phyloP scores from a whole-genome alignment of 352 stramenopile genomes.

The Phytopythium montanum region DNA sequence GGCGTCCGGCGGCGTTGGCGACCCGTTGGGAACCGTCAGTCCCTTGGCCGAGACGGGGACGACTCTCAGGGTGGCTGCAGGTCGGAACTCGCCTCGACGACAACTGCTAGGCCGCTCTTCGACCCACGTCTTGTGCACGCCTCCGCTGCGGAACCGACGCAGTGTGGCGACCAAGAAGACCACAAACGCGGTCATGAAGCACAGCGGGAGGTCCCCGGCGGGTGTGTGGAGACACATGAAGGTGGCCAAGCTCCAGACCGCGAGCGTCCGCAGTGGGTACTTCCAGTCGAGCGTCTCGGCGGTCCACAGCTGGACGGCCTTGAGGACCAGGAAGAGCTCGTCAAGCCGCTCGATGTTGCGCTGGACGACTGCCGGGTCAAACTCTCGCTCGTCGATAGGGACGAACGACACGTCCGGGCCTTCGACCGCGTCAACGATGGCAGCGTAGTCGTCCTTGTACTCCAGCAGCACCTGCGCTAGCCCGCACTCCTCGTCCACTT shows the following conservation, averaged over 20 bases:
- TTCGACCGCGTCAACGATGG: conserved; percentile 14
- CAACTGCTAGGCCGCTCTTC: conserved; percentile 11
- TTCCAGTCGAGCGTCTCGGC: conserved; percentile 34
- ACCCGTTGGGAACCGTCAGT: conserved; percentile 1
- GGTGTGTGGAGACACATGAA: conserved; percentile 14
- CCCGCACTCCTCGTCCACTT: conserved; percentile 27
- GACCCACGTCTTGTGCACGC: conserved; percentile 27
- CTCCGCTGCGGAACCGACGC: conserved; percentile 11
- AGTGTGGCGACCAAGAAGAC: conserved; percentile 16
- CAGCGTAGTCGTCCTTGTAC: conserved; percentile 23
- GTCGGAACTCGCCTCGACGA: conserved; percentile 22
- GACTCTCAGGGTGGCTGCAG: conserved; percentile 27
- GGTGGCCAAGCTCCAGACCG: conserved; percentile 19
- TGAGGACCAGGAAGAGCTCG: conserved; percentile 15
- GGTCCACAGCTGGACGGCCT: conserved; percentile 10
- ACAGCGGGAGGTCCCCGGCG: conserved; percentile 12
- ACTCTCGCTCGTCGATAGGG: conserved; percentile 21
- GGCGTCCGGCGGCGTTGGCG: conserved; percentile 9
- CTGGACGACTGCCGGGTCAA: conserved; percentile 28
- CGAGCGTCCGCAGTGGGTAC: conserved; percentile 13
- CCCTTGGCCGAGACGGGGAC: conserved; percentile 14
- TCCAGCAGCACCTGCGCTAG: conserved; percentile 18
- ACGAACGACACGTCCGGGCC: conserved; percentile 21
- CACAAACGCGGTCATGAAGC: conserved; percentile 2
- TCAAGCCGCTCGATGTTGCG: conserved; percentile 37